Conservation (phyloP, 1,284 basidiomycete species). For the Leccinum variabile region DNA sequence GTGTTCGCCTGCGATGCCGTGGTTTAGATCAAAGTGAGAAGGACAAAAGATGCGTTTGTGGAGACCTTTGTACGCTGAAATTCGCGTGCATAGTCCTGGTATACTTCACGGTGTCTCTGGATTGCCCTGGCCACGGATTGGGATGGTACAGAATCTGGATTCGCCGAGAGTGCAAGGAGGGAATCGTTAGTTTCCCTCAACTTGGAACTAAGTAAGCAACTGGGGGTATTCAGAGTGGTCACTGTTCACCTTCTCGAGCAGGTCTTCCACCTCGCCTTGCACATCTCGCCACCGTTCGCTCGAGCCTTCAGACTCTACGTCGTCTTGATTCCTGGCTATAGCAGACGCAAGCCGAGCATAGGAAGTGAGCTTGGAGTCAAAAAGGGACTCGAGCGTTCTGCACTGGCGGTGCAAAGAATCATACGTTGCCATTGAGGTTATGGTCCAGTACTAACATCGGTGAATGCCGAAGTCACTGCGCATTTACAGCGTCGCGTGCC, state of each 20-base stretch:
- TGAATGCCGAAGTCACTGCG: conserved; percentile 20
- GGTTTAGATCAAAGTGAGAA: conserved; percentile 5
- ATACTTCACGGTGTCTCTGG: conserved; percentile 87
- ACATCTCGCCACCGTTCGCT: conserved; percentile 74
- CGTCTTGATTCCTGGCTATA: conserved; percentile 62
- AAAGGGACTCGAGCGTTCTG: conserved; percentile 86
- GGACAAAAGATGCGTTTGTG: neutral
- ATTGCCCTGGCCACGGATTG: conserved; percentile 87
- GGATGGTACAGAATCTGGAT: conserved; percentile 69
- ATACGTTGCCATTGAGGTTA: conserved; percentile 62
- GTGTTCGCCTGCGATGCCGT: conserved; percentile 63
- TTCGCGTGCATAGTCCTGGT: conserved; percentile 86
- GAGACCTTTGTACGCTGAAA: conserved; percentile 78
- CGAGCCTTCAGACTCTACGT: conserved; percentile 71
- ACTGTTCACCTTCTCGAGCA: conserved; percentile 77
- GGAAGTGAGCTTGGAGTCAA: conserved; percentile 86
- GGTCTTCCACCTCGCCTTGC: conserved; percentile 83
- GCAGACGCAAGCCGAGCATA: conserved; percentile 85
- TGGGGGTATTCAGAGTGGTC: neutral
- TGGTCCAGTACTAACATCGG: conserved; percentile 12
- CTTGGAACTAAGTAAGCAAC: conserved; percentile 44
- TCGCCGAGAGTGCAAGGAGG: conserved; percentile 65
- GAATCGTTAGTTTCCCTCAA: conserved; percentile 82
- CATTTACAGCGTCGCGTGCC: conserved; percentile 2
- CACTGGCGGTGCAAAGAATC: conserved; percentile 84